These are phyloP conservation scores for Pythium aristosporum DNA, from an alignment of 352 stramenopile species.

Conservation along the genomic window DNA sequence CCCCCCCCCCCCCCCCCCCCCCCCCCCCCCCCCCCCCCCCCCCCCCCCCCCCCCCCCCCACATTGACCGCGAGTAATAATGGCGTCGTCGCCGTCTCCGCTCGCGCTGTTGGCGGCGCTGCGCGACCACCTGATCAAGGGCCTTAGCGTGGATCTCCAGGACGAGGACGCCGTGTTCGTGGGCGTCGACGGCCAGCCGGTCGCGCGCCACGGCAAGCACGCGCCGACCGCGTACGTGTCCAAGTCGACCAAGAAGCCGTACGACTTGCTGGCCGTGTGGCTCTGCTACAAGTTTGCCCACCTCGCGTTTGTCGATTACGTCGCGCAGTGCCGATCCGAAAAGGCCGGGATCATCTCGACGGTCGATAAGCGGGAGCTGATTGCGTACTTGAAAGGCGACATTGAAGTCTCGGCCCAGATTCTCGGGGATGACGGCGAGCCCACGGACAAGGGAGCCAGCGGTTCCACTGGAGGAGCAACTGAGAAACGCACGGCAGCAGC, in stretches of 20 bases:
- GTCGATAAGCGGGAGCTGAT: conserved; percentile 89
- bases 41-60: too few species aligned
- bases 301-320: conserved; percentile 86
- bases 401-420: conserved; percentile 76
- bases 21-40: too few species aligned
- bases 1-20: too few species aligned
- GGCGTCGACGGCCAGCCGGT: conserved; percentile 50
- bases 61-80: neutral
- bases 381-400: conserved; percentile 82
- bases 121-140: conserved; percentile 75
- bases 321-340: conserved; percentile 75
- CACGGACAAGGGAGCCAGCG: conserved; percentile 7
- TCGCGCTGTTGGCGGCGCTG: conserved; percentile 44
- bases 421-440: conserved; percentile 28
- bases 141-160: conserved; percentile 55
- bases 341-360: conserved; percentile 79
- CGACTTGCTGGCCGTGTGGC: conserved; percentile 77
- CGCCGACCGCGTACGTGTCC: conserved; percentile 72
- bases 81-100: conserved; percentile 8
- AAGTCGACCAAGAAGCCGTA: conserved; percentile 83
- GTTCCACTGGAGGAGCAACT: too few species aligned
- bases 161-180: conserved; percentile 58
- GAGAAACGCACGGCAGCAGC: conserved; percentile 19
- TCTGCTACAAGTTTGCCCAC: conserved; percentile 72
- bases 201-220: conserved; percentile 60